Conservation (phyloP, 108 stramenopile species). For the Tribonema minus region DNA sequence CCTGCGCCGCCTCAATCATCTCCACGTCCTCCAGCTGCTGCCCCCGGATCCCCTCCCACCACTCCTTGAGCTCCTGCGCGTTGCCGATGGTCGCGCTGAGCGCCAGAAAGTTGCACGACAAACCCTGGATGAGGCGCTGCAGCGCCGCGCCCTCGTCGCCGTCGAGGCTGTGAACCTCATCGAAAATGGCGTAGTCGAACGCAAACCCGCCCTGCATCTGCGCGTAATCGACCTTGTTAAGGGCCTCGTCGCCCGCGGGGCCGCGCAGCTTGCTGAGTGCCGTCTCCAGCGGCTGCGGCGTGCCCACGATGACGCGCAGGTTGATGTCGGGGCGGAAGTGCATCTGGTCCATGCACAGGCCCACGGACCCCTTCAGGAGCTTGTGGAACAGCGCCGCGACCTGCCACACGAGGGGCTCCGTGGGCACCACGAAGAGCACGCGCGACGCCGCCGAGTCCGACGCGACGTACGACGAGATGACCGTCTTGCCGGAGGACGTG, state of each 20-base stretch:
- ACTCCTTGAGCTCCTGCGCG: slow-evolving; percentile 78
- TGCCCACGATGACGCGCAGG: slow-evolving; percentile 93
- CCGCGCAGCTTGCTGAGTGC: slow-evolving; percentile 90
- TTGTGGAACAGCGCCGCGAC: slow-evolving; percentile 98
- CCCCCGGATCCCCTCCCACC: slow-evolving; percentile 82
- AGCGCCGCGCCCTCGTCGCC: slow-evolving; percentile 94
- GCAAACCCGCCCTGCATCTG: slow-evolving; percentile 94
- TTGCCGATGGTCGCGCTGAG: slow-evolving; percentile 98
- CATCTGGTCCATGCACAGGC: slow-evolving; percentile 54
- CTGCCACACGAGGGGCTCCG: slow-evolving; percentile 99
- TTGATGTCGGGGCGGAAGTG: slow-evolving; percentile 46
- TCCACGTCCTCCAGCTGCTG: slow-evolving; percentile 65
- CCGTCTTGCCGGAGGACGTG: slow-evolving; percentile 96
- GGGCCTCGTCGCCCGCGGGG: slow-evolving; percentile 75
- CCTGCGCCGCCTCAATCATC: slow-evolving; percentile 35
- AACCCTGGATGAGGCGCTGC: slow-evolving; percentile 84
- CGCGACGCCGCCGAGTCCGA: slow-evolving; percentile 32
- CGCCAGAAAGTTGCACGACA: slow-evolving; percentile 85
- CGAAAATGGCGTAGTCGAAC: slow-evolving; percentile 94
- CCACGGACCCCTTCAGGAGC: slow-evolving; percentile 88
- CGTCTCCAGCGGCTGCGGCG: slow-evolving; percentile 87
- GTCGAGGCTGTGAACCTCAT: slow-evolving; percentile 97
- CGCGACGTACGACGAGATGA: slow-evolving; percentile 87
- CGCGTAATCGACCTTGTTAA: slow-evolving; percentile 83
- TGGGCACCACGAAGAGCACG: slow-evolving; percentile 94